These are phyloP conservation scores for Celoporthe dispersa DNA, from an alignment of 2,329 filamentous ascomycete genomes.

Conservation along the genomic window DNA sequence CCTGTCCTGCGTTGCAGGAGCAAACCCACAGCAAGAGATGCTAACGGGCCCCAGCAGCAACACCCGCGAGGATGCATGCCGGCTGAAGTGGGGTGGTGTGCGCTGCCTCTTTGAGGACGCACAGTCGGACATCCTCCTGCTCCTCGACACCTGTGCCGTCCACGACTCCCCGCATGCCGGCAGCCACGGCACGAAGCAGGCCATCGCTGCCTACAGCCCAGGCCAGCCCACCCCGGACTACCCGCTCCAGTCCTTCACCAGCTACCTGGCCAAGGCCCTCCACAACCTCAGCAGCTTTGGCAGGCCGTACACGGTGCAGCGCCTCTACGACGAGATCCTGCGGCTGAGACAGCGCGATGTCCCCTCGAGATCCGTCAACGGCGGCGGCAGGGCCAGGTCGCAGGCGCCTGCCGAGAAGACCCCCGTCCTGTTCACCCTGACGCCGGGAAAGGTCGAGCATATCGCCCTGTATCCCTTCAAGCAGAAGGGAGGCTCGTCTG, in stretches of 20 bases:
- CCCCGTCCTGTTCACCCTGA: conserved; percentile 61
- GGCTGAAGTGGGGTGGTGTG: conserved; percentile 67
- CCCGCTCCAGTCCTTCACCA: conserved; percentile 61
- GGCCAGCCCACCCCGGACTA: conserved; percentile 53
- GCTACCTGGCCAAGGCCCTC: conserved; percentile 59
- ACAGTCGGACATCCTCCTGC: conserved; percentile 64
- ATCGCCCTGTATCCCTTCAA: conserved; percentile 57
- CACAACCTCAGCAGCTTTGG: conserved; percentile 53
- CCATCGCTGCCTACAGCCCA: conserved; percentile 62
- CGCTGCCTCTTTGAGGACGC: conserved; percentile 66
- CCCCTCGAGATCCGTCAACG: conserved; percentile 50
- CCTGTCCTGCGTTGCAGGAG: neutral
- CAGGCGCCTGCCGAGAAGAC: conserved; percentile 41
- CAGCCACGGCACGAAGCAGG: conserved; percentile 63
- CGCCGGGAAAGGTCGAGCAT: conserved; percentile 56
- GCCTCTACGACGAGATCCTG: conserved; percentile 60
- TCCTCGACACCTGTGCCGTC: conserved; percentile 66
- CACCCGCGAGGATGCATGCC: conserved; percentile 60
- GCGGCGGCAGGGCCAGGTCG: conserved; percentile 48
- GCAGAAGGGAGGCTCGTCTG: conserved; percentile 27
- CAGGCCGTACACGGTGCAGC: conserved; percentile 60
- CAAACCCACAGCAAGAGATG: neutral
- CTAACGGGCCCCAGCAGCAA: conserved; percentile 53
- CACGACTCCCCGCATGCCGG: conserved; percentile 55
- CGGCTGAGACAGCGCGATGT: conserved; percentile 50